Evolutionary conservation across 1,284 basidiomycete genomes (phyloP).

Genomic region (Volvariella volvacea): DNA sequence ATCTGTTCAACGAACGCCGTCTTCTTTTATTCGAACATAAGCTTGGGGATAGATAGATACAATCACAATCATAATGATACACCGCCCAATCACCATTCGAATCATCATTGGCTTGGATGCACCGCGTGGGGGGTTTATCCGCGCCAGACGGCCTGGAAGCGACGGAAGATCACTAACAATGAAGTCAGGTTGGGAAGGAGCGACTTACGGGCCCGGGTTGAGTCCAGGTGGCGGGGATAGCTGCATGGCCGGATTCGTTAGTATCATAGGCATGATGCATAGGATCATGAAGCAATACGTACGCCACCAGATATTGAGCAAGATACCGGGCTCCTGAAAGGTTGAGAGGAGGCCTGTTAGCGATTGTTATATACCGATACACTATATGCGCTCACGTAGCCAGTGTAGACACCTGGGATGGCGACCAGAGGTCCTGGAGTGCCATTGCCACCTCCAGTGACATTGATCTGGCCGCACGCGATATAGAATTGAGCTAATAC

Average conservation of each 20-base stretch:
- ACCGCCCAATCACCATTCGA: too few relatives aligned
- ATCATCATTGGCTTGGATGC: too few relatives aligned
- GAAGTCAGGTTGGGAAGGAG: background rate
- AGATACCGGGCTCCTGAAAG: conserved; percentile 26
- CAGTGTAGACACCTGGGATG: conserved; percentile 29
- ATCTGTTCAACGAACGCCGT: too few relatives aligned
- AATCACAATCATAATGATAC: too few relatives aligned
- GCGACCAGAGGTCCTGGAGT: conserved; percentile 25
- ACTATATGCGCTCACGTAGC: conserved; percentile 17
- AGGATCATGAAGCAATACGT: conserved; percentile 6
- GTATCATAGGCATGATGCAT: background rate
- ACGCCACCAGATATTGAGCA: conserved; percentile 34
- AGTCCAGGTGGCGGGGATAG: conserved; percentile 26
- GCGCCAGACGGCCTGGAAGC: conserved; percentile 23
- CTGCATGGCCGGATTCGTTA: conserved; percentile 1
- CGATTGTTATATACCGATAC: background rate
- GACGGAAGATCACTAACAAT: background rate
- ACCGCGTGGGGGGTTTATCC: conserved; percentile 13
- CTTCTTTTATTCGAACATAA: too few relatives aligned
- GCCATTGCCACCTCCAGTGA: conserved; percentile 26
- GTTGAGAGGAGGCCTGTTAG: background rate
- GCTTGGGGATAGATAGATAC: too few relatives aligned
- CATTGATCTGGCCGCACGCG: conserved; percentile 25
- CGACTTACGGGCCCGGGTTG: conserved; percentile 30
- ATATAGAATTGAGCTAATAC: conserved; percentile 25